Percentiles rank a stretch among this genome's conserved stretches.
These are phyloP conservation scores for Phytophthora kernoviae DNA, from an alignment of 352 stramenopile species.

Conservation along the genomic window DNA sequence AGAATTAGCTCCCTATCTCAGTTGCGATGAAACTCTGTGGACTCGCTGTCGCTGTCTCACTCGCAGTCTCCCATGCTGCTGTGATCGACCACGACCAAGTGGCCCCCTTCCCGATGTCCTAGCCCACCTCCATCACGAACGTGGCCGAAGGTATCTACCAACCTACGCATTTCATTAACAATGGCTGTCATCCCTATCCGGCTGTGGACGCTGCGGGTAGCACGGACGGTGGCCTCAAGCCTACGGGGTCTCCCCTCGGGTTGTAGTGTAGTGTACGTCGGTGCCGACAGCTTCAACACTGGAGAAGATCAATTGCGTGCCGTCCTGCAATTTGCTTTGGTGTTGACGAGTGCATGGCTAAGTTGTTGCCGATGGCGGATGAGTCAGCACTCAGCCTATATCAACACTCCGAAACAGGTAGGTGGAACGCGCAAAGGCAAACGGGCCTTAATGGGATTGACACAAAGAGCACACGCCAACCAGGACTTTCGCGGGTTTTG, in stretches of 20 bases:
- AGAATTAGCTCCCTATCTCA: not conserved
- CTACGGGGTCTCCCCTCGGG: conserved; percentile 20
- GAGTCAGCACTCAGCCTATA: too few relatives aligned
- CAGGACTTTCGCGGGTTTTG: too few relatives aligned
- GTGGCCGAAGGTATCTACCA: conserved; percentile 30
- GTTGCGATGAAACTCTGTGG: conserved; percentile 10
- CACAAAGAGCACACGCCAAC: too few relatives aligned
- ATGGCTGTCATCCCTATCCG: conserved; percentile 40
- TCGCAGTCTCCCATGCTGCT: not conserved
- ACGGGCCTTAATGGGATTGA: too few relatives aligned
- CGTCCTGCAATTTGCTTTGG: too few relatives aligned
- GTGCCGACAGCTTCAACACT: conserved; percentile 12
- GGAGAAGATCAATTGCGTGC: too few relatives aligned
- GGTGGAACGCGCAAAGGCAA: too few relatives aligned
- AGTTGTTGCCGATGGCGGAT: too few relatives aligned
- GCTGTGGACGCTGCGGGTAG: conserved; percentile 29
- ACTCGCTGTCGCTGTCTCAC: too few relatives aligned
- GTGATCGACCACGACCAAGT: conserved; percentile 32
- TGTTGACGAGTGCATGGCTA: too few relatives aligned
- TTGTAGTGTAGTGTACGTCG: too few relatives aligned
- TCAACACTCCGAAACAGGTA: too few relatives aligned
- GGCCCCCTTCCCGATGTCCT: conserved; percentile 22
- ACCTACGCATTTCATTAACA: conserved; percentile 34
- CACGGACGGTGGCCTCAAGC: conserved; percentile 16
- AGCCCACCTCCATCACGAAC: conserved; percentile 19